Conservation (phyloP, 352 stramenopile genomes). For the Phytophthora rubi region DNA sequence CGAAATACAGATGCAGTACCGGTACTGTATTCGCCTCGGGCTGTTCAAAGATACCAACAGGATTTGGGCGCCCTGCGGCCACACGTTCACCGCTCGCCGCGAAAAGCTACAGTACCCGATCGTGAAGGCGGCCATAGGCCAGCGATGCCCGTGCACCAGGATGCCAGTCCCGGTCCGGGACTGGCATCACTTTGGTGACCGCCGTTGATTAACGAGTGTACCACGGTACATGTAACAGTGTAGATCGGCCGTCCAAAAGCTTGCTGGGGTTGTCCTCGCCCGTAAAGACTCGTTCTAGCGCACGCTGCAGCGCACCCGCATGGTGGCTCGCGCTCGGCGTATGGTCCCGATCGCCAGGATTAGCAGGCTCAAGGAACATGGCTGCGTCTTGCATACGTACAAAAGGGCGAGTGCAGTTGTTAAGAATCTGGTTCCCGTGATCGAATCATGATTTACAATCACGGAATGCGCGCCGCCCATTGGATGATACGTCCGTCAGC, state of each 20-base stretch:
- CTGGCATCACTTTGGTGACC: not conserved
- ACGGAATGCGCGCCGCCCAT: constrained; percentile 10
- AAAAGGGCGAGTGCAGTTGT: not conserved
- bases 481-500: constrained; percentile 5
- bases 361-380: not conserved
- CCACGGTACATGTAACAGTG: not conserved
- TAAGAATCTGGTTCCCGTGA: constrained; percentile 1
- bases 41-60: not conserved
- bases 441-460: constrained; percentile 30
- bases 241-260: not conserved
- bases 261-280: not conserved
- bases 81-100: not conserved
- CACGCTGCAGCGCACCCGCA: not conserved
- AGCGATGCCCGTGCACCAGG: not conserved
- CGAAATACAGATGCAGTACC: not conserved
- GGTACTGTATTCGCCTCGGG: too few species aligned
- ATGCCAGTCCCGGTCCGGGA: not conserved
- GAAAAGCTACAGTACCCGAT: not conserved
- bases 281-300: not conserved
- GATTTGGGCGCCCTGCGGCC: not conserved
- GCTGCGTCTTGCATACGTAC: not conserved
- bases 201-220: not conserved
- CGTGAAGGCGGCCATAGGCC: not conserved
- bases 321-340: not conserved
- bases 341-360: not conserved